Percentiles rank a stretch among this genome's conserved stretches.
These are phyloP conservation scores for Aspergillus affinis DNA, from an alignment of 495 filamentous ascomycete species.

Conservation along the genomic window DNA sequence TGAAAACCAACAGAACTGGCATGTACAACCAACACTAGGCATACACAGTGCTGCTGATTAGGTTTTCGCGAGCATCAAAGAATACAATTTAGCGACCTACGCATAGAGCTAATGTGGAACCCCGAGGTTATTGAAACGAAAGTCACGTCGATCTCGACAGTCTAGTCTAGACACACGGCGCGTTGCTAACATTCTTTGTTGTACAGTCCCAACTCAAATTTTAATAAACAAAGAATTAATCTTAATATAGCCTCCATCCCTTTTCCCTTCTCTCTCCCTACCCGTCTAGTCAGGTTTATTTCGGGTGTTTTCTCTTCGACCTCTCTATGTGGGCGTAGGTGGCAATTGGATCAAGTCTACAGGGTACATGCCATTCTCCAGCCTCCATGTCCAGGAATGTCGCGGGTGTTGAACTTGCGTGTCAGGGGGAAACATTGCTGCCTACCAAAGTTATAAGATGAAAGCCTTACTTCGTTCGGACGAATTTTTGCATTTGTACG, in stretches of 20 bases:
- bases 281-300: not conserved
- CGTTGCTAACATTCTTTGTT: not conserved
- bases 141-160: not conserved
- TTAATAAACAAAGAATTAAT: not conserved
- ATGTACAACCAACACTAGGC: not conserved
- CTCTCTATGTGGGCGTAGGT: too few species aligned
- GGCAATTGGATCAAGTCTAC: too few species aligned
- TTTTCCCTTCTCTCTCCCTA: not conserved
- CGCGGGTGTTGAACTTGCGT: not conserved
- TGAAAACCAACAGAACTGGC: not conserved
- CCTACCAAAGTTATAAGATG: not conserved
- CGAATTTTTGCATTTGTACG: too few species aligned
- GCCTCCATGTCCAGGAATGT: not conserved
- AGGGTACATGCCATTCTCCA: too few species aligned
- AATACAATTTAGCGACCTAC: not conserved
- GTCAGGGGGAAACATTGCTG: not conserved
- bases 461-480: not conserved
- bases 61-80: not conserved
- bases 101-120: not conserved
- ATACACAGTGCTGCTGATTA: not conserved
- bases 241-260: not conserved
- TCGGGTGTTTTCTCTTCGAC: too few species aligned
- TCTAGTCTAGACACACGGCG: not conserved
- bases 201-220: not conserved
- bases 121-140: not conserved